Base-by-base conservation (phyloP, 1,284 basidiomycete species). In the Stereum hirsutum region DNA sequence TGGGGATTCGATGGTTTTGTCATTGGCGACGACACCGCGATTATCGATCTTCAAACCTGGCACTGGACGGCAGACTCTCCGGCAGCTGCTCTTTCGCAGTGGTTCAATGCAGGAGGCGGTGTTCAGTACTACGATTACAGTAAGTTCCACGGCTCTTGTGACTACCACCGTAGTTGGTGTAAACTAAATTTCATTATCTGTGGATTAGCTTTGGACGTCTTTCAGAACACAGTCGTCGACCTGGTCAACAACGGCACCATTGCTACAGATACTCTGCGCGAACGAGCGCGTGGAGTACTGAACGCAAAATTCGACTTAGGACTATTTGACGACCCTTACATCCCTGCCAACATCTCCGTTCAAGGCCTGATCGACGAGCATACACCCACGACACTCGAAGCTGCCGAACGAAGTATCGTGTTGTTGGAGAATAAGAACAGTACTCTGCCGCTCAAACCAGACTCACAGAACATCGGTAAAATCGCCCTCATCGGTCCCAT, bases 71-170 rank as follows among this genome's bases (percentile, higher is more conserved):
- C 55, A 2, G 34, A 42, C 23, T 52, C 52, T 3, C 39, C 45
- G n/a, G 54, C 52, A 6, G 55, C 56, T 33, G 46, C 55, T 2
- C 54, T 60, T 19, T 40, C 51, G n/a, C 57, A 60, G 40, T 58
- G 56, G 56, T 55, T 58, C 44, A 60, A 58, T 41, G 58, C 57
- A 10, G 57, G 58, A 28, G 58, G 58, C 6, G 47, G 46, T 30
- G 41, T 60, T 14, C 54, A 60, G 41, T 58, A 49, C 43, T 60
- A 58, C 35, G 58, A 60, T 40, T 58, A 54, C 35, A 25, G 43
- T 33, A n/a, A n/a, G n/a, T n/a, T n/a, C n/a, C n/a, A n/a, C n/a
- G n/a, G n/a, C n/a, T n/a, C n/a, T n/a, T n/a, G n/a, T n/a, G n/a
- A n/a, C n/a, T n/a, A n/a, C n/a, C n/a, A n/a, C n/a, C n/a, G n/a